phyloP scores from a whole-genome alignment of 2,329 filamentous ascomycete species.

The Cladosporium sp. region DNA sequence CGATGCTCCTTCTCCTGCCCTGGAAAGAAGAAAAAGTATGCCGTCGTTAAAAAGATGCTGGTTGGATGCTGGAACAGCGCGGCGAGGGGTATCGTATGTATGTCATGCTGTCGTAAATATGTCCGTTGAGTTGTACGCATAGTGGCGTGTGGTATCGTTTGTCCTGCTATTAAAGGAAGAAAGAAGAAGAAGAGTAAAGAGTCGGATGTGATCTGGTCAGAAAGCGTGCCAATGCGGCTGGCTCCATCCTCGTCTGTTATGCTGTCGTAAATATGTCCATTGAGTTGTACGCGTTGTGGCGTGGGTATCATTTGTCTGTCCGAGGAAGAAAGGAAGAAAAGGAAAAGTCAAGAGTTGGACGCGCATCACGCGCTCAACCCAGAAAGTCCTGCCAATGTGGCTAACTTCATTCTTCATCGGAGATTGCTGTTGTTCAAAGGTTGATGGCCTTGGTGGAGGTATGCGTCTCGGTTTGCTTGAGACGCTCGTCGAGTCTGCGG shows the following conservation, averaged over 20 bases:
- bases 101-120: neutral
- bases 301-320: neutral
- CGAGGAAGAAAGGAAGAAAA: neutral
- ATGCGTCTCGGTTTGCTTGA: neutral
- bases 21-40: neutral
- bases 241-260: neutral
- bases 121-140: neutral
- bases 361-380: neutral
- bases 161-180: neutral
- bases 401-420: neutral
- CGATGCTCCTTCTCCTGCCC: neutral
- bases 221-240: neutral
- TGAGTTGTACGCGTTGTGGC: neutral
- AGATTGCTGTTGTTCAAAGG: neutral
- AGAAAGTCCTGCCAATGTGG: no score
- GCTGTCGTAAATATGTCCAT: neutral
- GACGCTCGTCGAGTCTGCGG: neutral
- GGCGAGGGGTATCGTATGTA: neutral
- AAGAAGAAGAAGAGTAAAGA: neutral
- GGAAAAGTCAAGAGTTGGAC: neutral
- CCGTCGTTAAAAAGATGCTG: neutral
- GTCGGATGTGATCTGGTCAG: neutral
- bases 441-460: neutral
- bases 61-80: neutral
- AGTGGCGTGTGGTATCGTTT: neutral